phyloP scores from a whole-genome alignment of 805 yeast species.

The Candida pini region DNA sequence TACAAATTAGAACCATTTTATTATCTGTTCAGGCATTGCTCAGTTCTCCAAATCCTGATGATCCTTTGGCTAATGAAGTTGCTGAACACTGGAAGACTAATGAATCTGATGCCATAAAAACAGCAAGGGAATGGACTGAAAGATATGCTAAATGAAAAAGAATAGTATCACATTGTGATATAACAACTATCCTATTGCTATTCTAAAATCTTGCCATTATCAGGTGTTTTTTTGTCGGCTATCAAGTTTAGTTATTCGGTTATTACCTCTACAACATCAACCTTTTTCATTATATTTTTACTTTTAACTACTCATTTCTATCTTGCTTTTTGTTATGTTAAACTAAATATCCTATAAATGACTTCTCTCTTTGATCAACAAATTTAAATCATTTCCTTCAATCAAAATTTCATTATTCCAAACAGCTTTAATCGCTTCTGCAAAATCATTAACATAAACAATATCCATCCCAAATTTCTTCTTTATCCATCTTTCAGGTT shows the following conservation, averaged over 20 bases:
- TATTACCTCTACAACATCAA: too few species aligned
- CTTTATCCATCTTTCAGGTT: constrained; percentile 45
- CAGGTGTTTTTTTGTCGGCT: neutral
- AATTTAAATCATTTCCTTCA: constrained; percentile 3
- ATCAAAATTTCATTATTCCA: constrained; percentile 49
- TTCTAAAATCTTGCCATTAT: neutral
- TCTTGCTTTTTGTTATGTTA: too few species aligned
- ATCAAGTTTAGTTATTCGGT: too few species aligned
- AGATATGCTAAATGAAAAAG: constrained; percentile 41
- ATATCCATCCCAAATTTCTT: constrained; percentile 55
- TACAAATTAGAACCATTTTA: constrained; percentile 88
- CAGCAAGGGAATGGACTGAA: constrained; percentile 73
- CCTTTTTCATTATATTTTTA: too few species aligned
- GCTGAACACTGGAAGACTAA: constrained; percentile 94
- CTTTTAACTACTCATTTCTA: neutral
- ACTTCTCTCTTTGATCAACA: constrained; percentile 9
- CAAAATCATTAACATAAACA: constrained; percentile 65
- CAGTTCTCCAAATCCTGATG: constrained; percentile 97
- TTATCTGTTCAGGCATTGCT: constrained; percentile 88
- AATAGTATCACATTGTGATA: neutral
- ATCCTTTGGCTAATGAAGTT: constrained; percentile 95
- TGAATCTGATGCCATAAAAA: constrained; percentile 71
- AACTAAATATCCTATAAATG: constrained; percentile 5
- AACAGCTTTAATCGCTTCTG: constrained; percentile 68
- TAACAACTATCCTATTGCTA: too few species aligned